Conservation (phyloP, 495 filamentous ascomycete genomes). For the Penicillium dipodomyicola region DNA sequence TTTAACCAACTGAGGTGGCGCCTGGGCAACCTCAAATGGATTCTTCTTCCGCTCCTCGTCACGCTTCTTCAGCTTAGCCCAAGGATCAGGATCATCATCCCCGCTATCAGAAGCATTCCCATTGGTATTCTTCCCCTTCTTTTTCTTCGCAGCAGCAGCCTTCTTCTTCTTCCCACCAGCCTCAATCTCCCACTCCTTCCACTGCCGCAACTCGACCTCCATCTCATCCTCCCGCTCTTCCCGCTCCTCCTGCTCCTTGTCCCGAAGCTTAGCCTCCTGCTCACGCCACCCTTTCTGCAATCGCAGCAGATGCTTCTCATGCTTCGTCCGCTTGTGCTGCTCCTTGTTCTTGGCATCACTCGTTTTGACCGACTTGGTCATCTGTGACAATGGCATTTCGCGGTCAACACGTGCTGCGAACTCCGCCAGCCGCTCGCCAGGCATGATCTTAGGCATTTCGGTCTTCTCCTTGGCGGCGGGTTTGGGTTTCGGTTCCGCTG, state of each 20-base stretch:
- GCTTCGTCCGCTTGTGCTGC: slow-evolving; percentile 65
- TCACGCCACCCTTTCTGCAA: slow-evolving; percentile 80
- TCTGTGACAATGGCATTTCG: slow-evolving; percentile 68
- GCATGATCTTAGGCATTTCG: slow-evolving; percentile 64
- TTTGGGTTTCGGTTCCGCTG: slow-evolving; percentile 11
- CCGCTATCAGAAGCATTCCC: slow-evolving; percentile 34
- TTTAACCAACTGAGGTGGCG: slow-evolving; percentile 71
- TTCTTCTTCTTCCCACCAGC: slow-evolving; percentile 56
- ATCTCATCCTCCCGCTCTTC: slow-evolving; percentile 54
- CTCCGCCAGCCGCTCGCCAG: slow-evolving; percentile 77
- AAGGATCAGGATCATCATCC: slow-evolving; percentile 69
- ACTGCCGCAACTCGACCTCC: slow-evolving; percentile 49
- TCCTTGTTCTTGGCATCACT: slow-evolving; percentile 44
- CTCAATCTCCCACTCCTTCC: slow-evolving; percentile 50
- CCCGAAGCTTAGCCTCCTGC: slow-evolving; percentile 63
- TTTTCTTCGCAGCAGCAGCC: slow-evolving; percentile 40
- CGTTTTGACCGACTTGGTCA: slow-evolving; percentile 45
- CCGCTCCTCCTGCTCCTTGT: slow-evolving; percentile 64
- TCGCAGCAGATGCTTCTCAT: slow-evolving; percentile 77
- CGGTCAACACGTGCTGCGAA: slow-evolving; percentile 85
- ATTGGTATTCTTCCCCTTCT: slow-evolving; percentile 40
- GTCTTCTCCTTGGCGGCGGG: slow-evolving; percentile 16
- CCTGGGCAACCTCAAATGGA: slow-evolving; percentile 76
- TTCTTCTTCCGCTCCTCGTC: slow-evolving; percentile 52
- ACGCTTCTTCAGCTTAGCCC: slow-evolving; percentile 65